Base-by-base conservation (phyloP, 257 asterid genomes). In the Jacaranda mimosifolia region DNA sequence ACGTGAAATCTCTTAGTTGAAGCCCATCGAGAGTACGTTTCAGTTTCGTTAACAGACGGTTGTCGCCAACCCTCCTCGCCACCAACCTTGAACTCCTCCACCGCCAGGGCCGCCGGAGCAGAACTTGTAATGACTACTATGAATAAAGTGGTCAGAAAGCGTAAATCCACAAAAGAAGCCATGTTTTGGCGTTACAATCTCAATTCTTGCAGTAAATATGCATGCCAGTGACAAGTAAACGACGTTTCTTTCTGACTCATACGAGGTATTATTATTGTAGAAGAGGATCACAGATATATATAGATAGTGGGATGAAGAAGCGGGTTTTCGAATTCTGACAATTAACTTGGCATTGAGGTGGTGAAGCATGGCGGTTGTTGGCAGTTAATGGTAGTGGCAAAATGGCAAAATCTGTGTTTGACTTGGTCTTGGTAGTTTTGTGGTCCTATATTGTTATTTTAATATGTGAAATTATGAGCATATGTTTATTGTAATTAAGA, bases 51-150 rank as follows among this genome's bases (percentile, higher is more conserved):
- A 65, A 72, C 48, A 19, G 79, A 59, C 15, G 92, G 94, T 55
- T 62, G 83, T 5, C 83, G 90, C 97, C 97, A 92, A 5, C 93
- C 93, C 5, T 73, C 78, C 58, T 42, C 79, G 52, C 78, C 91
- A 9, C 93, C 96, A 9, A 92, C 97, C 65, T 86, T 86, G 91
- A 92, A 89, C 76, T 87, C 93, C 83, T 86, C 84, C 9, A 85
- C 82, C 62, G 89, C 70, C 26, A 56, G 17, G 12, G 59, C 4
- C 17, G 52, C 39, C 51, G 87, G 79, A 45, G 77, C 60, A 18
- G 60, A 63, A 56, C 42, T 49, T 21, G 83, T 42, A 70, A 83
- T 7, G 73, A 57, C 17, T 0, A 78, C 58, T 7, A 66, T 6
- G 69, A 77, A 35, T 8, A 70, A 49, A 70, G 77, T 56, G 60